Percentiles rank a stretch among this genome's conserved stretches.
Evolutionary conservation across 352 stramenopile species (phyloP).

Genomic region (Lagenidium sp.): DNA sequence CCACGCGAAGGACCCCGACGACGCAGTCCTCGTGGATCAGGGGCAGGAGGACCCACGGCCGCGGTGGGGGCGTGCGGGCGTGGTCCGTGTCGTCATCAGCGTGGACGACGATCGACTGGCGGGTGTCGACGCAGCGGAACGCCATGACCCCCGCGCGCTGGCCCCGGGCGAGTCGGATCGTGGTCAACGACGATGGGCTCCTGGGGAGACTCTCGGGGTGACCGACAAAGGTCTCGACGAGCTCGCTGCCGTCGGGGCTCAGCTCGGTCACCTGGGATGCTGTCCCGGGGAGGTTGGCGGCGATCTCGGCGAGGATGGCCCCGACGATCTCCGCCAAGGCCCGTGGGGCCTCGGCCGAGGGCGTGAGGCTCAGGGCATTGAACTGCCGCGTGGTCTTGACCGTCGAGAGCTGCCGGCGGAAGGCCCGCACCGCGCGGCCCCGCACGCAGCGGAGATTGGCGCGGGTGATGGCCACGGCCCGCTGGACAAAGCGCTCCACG

Average conservation of each 20-base stretch:
- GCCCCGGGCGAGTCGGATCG: conserved; percentile 24
- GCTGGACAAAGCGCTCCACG: conserved; percentile 20
- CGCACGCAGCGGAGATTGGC: conserved; percentile 39
- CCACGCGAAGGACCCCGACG: conserved; percentile 54
- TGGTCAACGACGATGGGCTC: conserved; percentile 27
- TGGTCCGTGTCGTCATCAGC: conserved; percentile 20
- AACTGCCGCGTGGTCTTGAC: conserved; percentile 14
- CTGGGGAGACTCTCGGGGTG: too few species aligned
- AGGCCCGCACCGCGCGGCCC: conserved; percentile 27
- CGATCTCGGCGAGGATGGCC: conserved; percentile 36
- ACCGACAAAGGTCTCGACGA: conserved; percentile 42
- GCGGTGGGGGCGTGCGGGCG: conserved; percentile 3
- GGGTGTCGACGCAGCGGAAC: conserved; percentile 43
- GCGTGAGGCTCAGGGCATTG: conserved; percentile 35
- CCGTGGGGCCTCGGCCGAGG: conserved; percentile 38
- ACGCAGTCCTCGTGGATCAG: conserved; percentile 53
- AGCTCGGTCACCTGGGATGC: conserved; percentile 50
- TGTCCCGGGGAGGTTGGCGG: conserved; percentile 34
- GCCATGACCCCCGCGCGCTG: conserved; percentile 38
- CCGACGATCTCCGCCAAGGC: conserved; percentile 31
- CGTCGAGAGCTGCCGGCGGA: conserved; percentile 18
- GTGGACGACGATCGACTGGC: conserved; percentile 25
- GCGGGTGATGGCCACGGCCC: conserved; percentile 26
- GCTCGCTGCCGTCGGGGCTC: conserved; percentile 23
- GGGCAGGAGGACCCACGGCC: conserved; percentile 56